phyloP scores from a whole-genome alignment of 2,329 filamentous ascomycete genomes.

The Thelonectria discophora region DNA sequence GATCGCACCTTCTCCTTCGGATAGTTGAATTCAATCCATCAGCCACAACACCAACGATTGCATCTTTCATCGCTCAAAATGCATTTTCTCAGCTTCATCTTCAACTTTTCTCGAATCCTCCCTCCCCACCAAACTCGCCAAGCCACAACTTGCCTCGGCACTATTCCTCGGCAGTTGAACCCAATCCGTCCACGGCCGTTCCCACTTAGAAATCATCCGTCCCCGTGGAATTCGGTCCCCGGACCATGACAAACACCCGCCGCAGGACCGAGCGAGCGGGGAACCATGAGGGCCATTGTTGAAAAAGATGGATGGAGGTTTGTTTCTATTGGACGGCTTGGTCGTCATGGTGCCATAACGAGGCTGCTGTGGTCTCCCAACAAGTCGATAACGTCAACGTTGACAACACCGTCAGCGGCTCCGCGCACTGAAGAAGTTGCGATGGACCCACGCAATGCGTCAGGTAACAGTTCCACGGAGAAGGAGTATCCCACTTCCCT shows the following conservation, averaged over 20 bases:
- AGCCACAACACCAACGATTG: neutral
- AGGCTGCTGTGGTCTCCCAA: neutral
- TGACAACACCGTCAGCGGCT: neutral
- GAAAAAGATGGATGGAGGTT: neutral
- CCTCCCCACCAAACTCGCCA: neutral
- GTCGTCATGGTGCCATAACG: neutral
- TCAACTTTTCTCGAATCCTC: neutral
- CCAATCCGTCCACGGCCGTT: neutral
- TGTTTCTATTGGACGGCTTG: neutral
- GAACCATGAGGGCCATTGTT: neutral
- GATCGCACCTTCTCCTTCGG: neutral
- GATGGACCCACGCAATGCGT: conserved; percentile 13
- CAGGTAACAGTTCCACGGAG: conserved; percentile 10
- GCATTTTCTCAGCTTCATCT: neutral
- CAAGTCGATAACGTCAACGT: conserved; percentile 9
- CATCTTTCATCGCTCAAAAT: neutral
- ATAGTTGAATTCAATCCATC: conserved; percentile 14
- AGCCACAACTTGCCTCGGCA: conserved; percentile 13
- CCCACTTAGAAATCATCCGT: conserved; percentile 16
- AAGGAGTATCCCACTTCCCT: conserved; percentile 3
- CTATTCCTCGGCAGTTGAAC: neutral
- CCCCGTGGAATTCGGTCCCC: conserved; percentile 16
- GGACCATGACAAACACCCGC: conserved; percentile 3
- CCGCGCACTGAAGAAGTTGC: no score
- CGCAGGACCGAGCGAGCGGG: neutral